Conservation (phyloP, 2,329 filamentous ascomycete species). For the Alternaria atra region DNA sequence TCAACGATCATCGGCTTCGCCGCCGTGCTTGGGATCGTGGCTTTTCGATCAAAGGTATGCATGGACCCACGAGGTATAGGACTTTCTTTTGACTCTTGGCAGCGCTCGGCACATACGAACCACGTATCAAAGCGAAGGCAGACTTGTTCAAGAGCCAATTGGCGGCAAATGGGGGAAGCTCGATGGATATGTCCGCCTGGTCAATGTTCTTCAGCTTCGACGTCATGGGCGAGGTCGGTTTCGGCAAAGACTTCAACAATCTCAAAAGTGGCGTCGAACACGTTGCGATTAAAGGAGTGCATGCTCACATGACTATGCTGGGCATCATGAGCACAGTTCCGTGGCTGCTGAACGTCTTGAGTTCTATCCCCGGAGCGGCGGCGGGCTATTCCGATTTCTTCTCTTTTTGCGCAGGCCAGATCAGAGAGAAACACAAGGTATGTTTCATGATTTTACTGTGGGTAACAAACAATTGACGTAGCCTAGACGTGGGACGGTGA, state of each 20-base stretch:
- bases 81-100: neutral
- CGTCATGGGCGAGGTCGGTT: conserved; percentile 43
- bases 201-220: conserved; percentile 41
- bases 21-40: conserved; percentile 41
- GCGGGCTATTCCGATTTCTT: conserved; percentile 43
- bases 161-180: conserved; percentile 14
- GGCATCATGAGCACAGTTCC: conserved; percentile 48
- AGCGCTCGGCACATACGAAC: conserved; percentile 37
- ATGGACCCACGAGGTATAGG: neutral
- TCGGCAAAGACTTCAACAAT: conserved; percentile 39
- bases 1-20: conserved; percentile 28
- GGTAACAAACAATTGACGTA: neutral
- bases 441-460: neutral
- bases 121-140: conserved; percentile 35
- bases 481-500: conserved; percentile 29
- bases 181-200: conserved; percentile 38
- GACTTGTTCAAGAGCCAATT: conserved; percentile 32
- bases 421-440: conserved; percentile 47
- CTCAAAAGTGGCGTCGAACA: conserved; percentile 34
- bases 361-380: conserved; percentile 41
- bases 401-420: conserved; percentile 37
- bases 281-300: conserved; percentile 48
- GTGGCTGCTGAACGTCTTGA: conserved; percentile 48
- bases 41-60: conserved; percentile 36
- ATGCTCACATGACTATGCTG: conserved; percentile 47